These are phyloP conservation scores for Pseudevernia furfuracea DNA, from an alignment of 495 filamentous ascomycete genomes.

Conservation along the genomic window DNA sequence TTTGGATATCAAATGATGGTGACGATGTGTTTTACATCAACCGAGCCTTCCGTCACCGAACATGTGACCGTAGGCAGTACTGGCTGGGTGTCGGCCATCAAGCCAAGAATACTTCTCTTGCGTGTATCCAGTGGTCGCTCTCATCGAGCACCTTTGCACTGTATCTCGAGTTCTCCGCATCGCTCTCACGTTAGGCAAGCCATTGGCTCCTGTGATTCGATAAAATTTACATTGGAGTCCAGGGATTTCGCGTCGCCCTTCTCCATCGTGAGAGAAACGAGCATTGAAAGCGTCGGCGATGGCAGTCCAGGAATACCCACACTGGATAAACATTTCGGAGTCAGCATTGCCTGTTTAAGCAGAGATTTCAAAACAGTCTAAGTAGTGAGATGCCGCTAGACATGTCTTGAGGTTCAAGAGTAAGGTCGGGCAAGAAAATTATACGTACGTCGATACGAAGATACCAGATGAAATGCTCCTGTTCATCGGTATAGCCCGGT, in stretches of 20 bases:
- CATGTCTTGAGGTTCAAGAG: background rate
- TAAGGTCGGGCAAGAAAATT: background rate
- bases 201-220: constrained; percentile 43
- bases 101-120: constrained; percentile 9
- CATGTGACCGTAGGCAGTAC: constrained; percentile 12
- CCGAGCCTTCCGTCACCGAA: background rate
- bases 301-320: constrained; percentile 46
- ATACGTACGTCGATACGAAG: constrained; percentile 39
- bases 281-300: constrained; percentile 43
- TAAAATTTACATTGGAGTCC: constrained; percentile 52
- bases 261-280: constrained; percentile 37
- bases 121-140: constrained; percentile 12
- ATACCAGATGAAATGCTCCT: constrained; percentile 51
- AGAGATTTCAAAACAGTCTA: background rate
- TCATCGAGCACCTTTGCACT: constrained; percentile 22
- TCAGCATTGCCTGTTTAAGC: background rate
- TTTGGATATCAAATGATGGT: background rate
- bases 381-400: background rate
- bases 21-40: background rate
- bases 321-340: constrained; percentile 3
- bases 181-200: constrained; percentile 22
- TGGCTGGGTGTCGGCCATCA: constrained; percentile 11
- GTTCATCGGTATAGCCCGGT: constrained; percentile 41
- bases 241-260: constrained; percentile 26
- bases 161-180: constrained; percentile 16